Evolutionary conservation across 208 protist genomes (phyloP).

Genomic region (Acanthamoeba lenticulata): DNA sequence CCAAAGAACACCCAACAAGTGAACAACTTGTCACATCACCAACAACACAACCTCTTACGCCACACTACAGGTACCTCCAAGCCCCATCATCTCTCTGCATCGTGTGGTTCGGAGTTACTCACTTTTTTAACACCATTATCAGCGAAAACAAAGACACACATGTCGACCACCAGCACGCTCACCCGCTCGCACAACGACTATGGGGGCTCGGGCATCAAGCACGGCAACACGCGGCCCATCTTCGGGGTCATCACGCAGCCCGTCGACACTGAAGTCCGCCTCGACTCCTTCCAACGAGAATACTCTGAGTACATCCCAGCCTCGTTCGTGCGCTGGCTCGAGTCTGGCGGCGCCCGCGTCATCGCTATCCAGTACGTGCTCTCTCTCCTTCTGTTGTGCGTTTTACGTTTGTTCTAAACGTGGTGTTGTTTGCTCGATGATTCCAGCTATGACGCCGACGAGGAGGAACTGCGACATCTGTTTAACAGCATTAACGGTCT

Average conservation of each 20-base stretch:
- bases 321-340: constrained; percentile 84
- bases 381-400: not conserved
- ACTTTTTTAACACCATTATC: too few relatives aligned
- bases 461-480: constrained; percentile 56
- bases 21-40: too few relatives aligned
- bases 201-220: not conserved
- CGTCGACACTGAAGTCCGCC: not conserved
- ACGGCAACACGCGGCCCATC: constrained; percentile 61
- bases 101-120: too few relatives aligned
- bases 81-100: too few relatives aligned
- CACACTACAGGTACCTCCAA: too few relatives aligned
- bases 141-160: too few relatives aligned
- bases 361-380: constrained; percentile 70
- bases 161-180: not conserved
- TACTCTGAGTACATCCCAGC: constrained; percentile 76
- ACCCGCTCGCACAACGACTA: not conserved
- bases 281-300: not conserved
- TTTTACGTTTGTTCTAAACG: not conserved
- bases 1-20: too few relatives aligned
- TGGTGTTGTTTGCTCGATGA: not conserved
- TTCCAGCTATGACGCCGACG: constrained; percentile 64
- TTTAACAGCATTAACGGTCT: constrained; percentile 83
- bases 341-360: constrained; percentile 77
- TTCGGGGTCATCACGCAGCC: constrained; percentile 78
- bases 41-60: too few relatives aligned